Evolutionary conservation across 495 filamentous ascomycete genomes (phyloP), one percentile per base, ranked within the genome.

Genomic region (Daldinia grandis): DNA sequence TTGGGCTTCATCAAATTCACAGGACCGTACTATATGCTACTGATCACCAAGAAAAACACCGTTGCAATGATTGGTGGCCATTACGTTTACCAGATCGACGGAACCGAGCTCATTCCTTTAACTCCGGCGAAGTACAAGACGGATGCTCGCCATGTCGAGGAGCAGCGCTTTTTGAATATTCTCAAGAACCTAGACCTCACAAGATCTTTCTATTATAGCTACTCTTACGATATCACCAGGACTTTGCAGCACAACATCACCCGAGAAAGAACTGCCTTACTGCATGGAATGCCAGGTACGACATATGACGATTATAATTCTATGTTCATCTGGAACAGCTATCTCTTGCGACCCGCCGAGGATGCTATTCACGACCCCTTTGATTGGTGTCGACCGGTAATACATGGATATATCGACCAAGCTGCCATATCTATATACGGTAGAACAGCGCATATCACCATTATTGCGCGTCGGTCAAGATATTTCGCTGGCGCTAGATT

Each of bases 281-380:
- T 85, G 28, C 82, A 89, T 68, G 93, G 90, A n/a, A 77, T 82
- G 14, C 80, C 85, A 1, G 85, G 85, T 53, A 80, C 84, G 3
- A 81, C 83, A 28, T 83, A 85, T 8, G 85, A 87, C 27, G 90
- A 97, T 72, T 89, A 91, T 76, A 96, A 98, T 68, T 87, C 90
- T 24, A 99, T 99, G 95, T 98, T 98, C 75, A 90, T 98, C 15
- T 99, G 95, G 95, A 99, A 99, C 64, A 87, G 91, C 68, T 92
- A 98, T 78, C 85, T 99, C 9, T 86, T 99, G 30, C 81, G 87
- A 59, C 95, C 95, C 0, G 94, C 91, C 1, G 81, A 85, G n/a
- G 76, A 80, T 15, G 84, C 83, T 24, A 82, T 99, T 58, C 90
- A 91, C 63, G 91, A 91, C 63, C 88, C 91, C 1, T 97, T 92